Evolutionary conservation across 31 red algal genomes (phyloP), one percentile per base, ranked within the genome.

Genomic region (Bonnemaisonia californica): DNA sequence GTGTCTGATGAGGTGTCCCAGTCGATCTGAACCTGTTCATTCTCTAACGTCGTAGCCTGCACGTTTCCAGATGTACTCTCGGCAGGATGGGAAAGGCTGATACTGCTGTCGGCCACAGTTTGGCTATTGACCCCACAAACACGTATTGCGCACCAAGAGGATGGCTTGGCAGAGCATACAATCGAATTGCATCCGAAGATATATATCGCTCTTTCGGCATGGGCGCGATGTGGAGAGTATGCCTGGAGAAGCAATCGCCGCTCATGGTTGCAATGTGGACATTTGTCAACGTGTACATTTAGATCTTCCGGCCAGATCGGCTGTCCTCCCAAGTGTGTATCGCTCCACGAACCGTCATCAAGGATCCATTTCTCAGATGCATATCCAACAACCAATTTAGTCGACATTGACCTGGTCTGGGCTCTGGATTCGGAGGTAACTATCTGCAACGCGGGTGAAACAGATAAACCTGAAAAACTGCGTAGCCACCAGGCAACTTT

Each of bases 151-250:
- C 32, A 77, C 87, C 87, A 90, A 8, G 78, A 58, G 3, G 36
- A 34, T 8, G 48, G 21, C 9, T 90, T 16, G 4, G 11, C 61
- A 13, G 78, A 76, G 31, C 87, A 90, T 59, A 37, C 30, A 36
- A 90, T 90, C 19, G 58, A 77, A 57, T 90, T 90, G 62, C 87
- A 90, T 30, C 71, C 87, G 58, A 76, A 90, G 4, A 90, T 13
- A 33, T 70, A 77, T 1, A 90, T 23, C 26, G 60, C 38, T 39
- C 87, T 60, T 40, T 90, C 60, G 5, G 47, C n/a, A 42, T 90
- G 87, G 4, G 31, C 11, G 8, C 37, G 41, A 45, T 77, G 79
- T 41, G 87, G 87, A 18, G 87, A 57, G 63, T 77, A 90, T 16
- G 87, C 87, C 42, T 90, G 87, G 9, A 90, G 41, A 28, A 90